These are phyloP conservation scores for Parastagonospora avenae DNA, from an alignment of 2,329 filamentous ascomycete species.

Conservation along the genomic window DNA sequence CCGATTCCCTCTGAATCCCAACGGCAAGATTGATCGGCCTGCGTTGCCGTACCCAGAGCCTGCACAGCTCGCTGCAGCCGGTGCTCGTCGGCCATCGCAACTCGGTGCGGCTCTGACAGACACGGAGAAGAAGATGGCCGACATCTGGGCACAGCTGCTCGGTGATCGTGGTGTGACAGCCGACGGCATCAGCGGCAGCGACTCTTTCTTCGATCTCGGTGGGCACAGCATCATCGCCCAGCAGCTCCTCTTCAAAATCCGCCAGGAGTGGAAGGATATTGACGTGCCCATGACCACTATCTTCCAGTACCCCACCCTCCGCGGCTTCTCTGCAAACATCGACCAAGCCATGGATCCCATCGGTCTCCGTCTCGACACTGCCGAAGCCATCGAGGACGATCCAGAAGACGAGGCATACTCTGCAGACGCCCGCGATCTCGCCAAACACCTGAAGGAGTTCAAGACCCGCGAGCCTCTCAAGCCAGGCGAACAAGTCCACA, in stretches of 20 bases:
- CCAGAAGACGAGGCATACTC: slow-evolving; percentile 60
- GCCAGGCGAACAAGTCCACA: slow-evolving; percentile 55
- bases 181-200: slow-evolving; percentile 67
- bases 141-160: slow-evolving; percentile 76
- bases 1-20: slow-evolving; percentile 69
- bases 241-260: slow-evolving; percentile 75
- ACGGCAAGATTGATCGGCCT: slow-evolving; percentile 77
- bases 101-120: slow-evolving; percentile 55
- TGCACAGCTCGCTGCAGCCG: slow-evolving; percentile 65
- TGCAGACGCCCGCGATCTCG: slow-evolving; percentile 59
- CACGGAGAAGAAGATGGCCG: slow-evolving; percentile 70
- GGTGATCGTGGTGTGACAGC: slow-evolving; percentile 63
- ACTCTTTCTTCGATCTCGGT: slow-evolving; percentile 78
- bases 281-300: slow-evolving; percentile 74
- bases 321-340: slow-evolving; percentile 60
- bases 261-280: slow-evolving; percentile 64
- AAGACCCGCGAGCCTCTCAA: slow-evolving; percentile 49
- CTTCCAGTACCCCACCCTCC: slow-evolving; percentile 69
- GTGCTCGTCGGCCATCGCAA: slow-evolving; percentile 52
- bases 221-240: slow-evolving; percentile 83
- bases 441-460: slow-evolving; percentile 52
- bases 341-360: slow-evolving; percentile 57
- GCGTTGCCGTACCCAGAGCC: slow-evolving; percentile 81
- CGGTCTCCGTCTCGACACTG: slow-evolving; percentile 51
- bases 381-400: slow-evolving; percentile 49